Conservation (phyloP, 768 basidiomycete genomes). For the Mycena pura region DNA sequence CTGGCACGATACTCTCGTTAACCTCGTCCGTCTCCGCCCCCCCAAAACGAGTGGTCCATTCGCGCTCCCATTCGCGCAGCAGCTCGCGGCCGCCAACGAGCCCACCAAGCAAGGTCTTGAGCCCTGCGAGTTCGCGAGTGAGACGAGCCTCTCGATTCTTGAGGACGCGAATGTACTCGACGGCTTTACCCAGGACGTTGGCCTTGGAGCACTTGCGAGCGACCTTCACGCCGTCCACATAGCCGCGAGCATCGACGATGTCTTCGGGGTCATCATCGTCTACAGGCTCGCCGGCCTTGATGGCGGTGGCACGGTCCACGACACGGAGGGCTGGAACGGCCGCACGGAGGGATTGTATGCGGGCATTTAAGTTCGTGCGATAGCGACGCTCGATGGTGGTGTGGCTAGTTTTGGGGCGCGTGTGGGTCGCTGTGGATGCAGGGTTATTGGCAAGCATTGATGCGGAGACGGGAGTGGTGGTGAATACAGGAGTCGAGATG, state of each 20-base stretch:
- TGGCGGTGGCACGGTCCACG: conserved; percentile 43
- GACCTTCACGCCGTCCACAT: conserved; percentile 91
- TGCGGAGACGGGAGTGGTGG: conserved; percentile 25
- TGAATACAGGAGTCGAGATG: conserved; percentile 33
- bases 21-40: conserved; percentile 78
- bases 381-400: conserved; percentile 90
- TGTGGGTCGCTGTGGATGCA: conserved; percentile 10
- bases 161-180: conserved; percentile 89
- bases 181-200: conserved; percentile 87
- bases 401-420: conserved; percentile 84
- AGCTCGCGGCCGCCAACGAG: conserved; percentile 79
- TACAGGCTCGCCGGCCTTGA: conserved; percentile 37
- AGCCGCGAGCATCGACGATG: conserved; percentile 82
- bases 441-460: conserved; percentile 23
- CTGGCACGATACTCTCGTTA: conserved; percentile 58
- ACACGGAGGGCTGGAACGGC: conserved; percentile 86
- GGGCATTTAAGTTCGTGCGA: conserved; percentile 87
- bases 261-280: conserved; percentile 52
- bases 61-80: conserved; percentile 75
- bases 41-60: conserved; percentile 78
- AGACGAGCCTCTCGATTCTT: conserved; percentile 80
- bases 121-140: conserved; percentile 75
- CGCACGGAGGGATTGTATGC: conserved; percentile 80
- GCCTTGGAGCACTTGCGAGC: conserved; percentile 92
- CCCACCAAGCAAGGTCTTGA: conserved; percentile 70